phyloP scores from a whole-genome alignment of 768 basidiomycete genomes.

The Boletus tomentosulus region DNA sequence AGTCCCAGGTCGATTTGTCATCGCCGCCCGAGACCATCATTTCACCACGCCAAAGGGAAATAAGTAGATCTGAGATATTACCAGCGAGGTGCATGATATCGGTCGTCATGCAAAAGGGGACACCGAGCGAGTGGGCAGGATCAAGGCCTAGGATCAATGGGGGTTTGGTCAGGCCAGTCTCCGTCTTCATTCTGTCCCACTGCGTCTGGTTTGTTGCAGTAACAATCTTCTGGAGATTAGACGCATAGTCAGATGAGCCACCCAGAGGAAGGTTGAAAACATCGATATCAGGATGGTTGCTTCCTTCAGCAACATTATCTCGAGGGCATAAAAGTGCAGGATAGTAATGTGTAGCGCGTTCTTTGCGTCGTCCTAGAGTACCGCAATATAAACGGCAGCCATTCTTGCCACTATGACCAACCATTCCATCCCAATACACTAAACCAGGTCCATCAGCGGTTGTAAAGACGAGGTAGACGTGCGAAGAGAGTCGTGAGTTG shows the following conservation, averaged over 20 bases:
- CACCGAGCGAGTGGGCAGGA: constrained; percentile 11
- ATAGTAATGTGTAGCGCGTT: constrained; percentile 29
- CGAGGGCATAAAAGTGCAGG: constrained; percentile 27
- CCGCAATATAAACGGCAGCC: constrained; percentile 36
- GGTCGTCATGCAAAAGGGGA: constrained; percentile 34
- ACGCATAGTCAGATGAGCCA: constrained; percentile 1
- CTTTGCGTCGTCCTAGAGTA: constrained; percentile 26
- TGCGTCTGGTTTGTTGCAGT: constrained; percentile 9
- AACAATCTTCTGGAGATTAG: background rate
- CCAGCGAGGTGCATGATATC: constrained; percentile 41
- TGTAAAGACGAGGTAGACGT: background rate
- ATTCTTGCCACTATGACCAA: constrained; percentile 31
- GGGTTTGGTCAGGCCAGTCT: constrained; percentile 35
- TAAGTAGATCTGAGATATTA: constrained; percentile 24
- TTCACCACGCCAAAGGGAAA: constrained; percentile 22
- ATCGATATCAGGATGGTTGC: constrained; percentile 30
- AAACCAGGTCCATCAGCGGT: constrained; percentile 30
- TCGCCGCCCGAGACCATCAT: constrained; percentile 15
- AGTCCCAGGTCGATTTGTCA: constrained; percentile 26
- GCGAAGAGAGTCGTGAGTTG: fast-evolving
- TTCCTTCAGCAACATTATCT: constrained; percentile 24
- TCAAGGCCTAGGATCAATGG: constrained; percentile 35
- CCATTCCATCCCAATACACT: constrained; percentile 30
- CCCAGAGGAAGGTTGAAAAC: constrained; percentile 11
- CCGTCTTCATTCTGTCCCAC: constrained; percentile 24